These are phyloP conservation scores for Westerdykella sp. DNA, from an alignment of 2,329 filamentous ascomycete genomes.

Conservation along the genomic window DNA sequence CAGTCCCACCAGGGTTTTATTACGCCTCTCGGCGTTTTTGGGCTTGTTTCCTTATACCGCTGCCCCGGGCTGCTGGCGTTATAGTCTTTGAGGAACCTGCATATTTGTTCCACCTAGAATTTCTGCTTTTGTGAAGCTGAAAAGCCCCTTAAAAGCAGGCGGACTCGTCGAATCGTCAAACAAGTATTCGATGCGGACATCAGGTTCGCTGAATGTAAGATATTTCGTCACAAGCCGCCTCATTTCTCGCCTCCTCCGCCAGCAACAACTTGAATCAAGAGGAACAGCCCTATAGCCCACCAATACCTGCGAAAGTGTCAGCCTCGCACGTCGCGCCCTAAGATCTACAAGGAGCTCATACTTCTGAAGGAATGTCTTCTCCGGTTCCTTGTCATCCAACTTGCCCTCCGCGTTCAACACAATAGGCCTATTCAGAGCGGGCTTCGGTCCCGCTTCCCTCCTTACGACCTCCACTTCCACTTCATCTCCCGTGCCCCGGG, in stretches of 20 bases:
- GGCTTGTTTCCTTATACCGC: no score
- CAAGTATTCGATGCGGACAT: no score
- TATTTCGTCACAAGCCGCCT: no score
- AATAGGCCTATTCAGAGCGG: constrained; percentile 48
- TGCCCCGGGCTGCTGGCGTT: no score
- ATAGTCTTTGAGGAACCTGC: no score
- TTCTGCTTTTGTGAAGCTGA: not conserved
- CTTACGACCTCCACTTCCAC: constrained; percentile 40
- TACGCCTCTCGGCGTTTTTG: no score
- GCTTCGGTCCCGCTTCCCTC: constrained; percentile 36
- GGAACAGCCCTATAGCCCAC: constrained; percentile 46
- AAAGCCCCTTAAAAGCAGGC: not conserved
- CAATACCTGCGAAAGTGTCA: constrained; percentile 40
- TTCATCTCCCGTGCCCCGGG: constrained; percentile 28
- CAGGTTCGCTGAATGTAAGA: no score
- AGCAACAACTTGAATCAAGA: constrained; percentile 43
- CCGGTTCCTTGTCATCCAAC: constrained; percentile 42
- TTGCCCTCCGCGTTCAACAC: constrained; percentile 51
- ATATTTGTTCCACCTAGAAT: not conserved
- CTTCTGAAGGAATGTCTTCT: constrained; percentile 50
- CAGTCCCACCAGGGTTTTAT: no score
- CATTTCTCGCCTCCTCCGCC: constrained; percentile 34
- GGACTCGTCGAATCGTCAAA: no score
- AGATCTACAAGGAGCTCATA: constrained; percentile 22
- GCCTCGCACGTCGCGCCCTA: not conserved